Evolutionary conservation across 768 basidiomycete species (phyloP).

Genomic region (Plicaturopsis crispa): DNA sequence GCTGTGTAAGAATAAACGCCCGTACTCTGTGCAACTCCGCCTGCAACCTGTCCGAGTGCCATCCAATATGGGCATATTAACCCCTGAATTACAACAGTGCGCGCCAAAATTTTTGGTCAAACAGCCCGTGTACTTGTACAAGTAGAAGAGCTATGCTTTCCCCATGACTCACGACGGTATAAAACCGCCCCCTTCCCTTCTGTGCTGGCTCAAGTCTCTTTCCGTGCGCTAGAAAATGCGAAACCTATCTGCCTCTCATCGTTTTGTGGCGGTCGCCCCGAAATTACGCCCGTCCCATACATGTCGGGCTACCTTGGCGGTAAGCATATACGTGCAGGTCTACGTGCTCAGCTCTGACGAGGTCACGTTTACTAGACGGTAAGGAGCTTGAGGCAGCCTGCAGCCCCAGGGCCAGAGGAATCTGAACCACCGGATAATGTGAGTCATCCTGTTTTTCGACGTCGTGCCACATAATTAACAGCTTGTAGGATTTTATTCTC

Average conservation of each 20-base stretch:
- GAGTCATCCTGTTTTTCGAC: slow-evolving; percentile 9
- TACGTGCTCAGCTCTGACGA: slow-evolving; percentile 16
- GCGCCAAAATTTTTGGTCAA: too few relatives aligned
- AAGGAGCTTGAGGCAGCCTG: slow-evolving; percentile 17
- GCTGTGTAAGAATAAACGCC: too few relatives aligned
- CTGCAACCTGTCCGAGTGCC: too few relatives aligned
- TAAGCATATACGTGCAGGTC: slow-evolving; percentile 22
- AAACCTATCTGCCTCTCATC: background rate
- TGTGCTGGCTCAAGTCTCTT: too few relatives aligned
- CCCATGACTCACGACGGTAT: too few relatives aligned
- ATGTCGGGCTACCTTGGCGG: slow-evolving; percentile 49
- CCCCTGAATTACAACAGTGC: too few relatives aligned
- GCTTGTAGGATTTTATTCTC: slow-evolving; percentile 83
- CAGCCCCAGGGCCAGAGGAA: slow-evolving; percentile 14
- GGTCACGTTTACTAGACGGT: slow-evolving; percentile 21
- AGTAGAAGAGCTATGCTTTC: too few relatives aligned
- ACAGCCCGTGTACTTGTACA: too few relatives aligned
- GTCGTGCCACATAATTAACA: slow-evolving; percentile 8
- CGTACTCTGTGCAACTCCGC: too few relatives aligned
- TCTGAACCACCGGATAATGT: slow-evolving; percentile 41
- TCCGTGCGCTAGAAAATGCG: too few relatives aligned
- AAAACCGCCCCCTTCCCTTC: background rate
- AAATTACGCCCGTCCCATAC: slow-evolving; percentile 30
- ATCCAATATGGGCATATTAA: too few relatives aligned
- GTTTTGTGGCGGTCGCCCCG: slow-evolving; percentile 8